Percentiles rank a stretch among this genome's conserved stretches.
Evolutionary conservation across 139 green algal genomes (phyloP).

Genomic region (Auxenochlorella pyrenoidosa): DNA sequence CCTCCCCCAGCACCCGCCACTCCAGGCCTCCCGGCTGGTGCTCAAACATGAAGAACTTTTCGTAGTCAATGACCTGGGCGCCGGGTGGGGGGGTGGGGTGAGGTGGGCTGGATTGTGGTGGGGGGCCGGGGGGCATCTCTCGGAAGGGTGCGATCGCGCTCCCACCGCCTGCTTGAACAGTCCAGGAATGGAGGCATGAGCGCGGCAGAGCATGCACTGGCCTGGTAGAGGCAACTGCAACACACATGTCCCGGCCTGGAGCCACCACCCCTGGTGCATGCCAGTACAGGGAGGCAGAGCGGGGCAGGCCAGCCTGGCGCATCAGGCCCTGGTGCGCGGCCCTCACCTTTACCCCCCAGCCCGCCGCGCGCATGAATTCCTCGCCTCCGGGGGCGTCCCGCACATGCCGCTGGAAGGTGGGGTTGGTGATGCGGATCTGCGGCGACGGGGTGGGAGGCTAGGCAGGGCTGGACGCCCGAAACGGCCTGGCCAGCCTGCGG

Average conservation of each 20-base stretch:
- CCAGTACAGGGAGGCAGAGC: too few relatives aligned
- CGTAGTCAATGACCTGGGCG: constrained; percentile 57
- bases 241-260: too few relatives aligned
- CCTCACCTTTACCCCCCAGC: constrained; percentile 53
- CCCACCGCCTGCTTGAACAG: too few relatives aligned
- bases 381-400: constrained; percentile 42
- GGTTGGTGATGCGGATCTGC: constrained; percentile 36
- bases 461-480: background rate
- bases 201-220: too few relatives aligned
- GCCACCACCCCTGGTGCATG: too few relatives aligned
- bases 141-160: too few relatives aligned
- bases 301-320: too few relatives aligned
- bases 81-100: background rate
- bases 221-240: too few relatives aligned
- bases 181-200: too few relatives aligned
- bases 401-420: constrained; percentile 21
- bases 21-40: constrained; percentile 33
- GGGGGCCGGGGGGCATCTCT: too few relatives aligned
- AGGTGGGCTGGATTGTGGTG: too few relatives aligned
- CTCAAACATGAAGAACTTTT: constrained; percentile 69
- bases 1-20: constrained; percentile 44
- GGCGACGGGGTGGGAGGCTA: background rate
- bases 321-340: too few relatives aligned
- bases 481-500: background rate
- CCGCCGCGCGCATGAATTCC: constrained; percentile 59